Percentiles rank a stretch among this genome's conserved stretches.
Evolutionary conservation across 306 rosid species (phyloP).

Genomic region (Rosa lucieae): DNA sequence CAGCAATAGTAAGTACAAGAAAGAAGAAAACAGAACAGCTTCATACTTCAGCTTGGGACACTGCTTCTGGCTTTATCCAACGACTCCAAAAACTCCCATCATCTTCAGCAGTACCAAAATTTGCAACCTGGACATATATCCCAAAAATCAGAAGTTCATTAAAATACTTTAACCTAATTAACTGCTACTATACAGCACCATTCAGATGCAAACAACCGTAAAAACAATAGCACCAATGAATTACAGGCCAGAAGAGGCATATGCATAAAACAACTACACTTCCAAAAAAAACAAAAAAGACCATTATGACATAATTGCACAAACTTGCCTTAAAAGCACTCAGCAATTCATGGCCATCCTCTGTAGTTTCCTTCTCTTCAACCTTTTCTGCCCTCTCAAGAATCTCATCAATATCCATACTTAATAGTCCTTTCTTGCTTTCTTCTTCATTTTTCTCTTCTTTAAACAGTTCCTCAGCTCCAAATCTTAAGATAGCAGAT

Average conservation of each 20-base stretch:
- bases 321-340: constrained; percentile 93
- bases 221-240: background rate
- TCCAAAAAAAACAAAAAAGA: background rate
- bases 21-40: constrained; percentile 22
- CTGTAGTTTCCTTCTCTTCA: constrained; percentile 81
- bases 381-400: constrained; percentile 99
- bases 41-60: constrained; percentile 86
- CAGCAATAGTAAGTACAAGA: background rate
- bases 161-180: constrained; percentile 7
- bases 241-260: background rate
- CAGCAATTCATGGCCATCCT: constrained; percentile 75
- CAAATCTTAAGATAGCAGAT: constrained; percentile 94
- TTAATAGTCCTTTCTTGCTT: constrained; percentile 83
- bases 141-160: background rate
- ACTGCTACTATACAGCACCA: constrained; percentile 7
- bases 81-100: constrained; percentile 99
- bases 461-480: constrained; percentile 98
- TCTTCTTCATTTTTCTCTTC: constrained; percentile 97
- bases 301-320: constrained; percentile 12
- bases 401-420: constrained; percentile 98
- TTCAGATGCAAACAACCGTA: background rate
- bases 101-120: constrained; percentile 82
- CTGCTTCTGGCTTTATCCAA: constrained; percentile 90
- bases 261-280: background rate
- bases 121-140: constrained; percentile 70